Evolutionary conservation across 208 protist species (phyloP).

Genomic region (Kentomonas sorsogonicus): DNA sequence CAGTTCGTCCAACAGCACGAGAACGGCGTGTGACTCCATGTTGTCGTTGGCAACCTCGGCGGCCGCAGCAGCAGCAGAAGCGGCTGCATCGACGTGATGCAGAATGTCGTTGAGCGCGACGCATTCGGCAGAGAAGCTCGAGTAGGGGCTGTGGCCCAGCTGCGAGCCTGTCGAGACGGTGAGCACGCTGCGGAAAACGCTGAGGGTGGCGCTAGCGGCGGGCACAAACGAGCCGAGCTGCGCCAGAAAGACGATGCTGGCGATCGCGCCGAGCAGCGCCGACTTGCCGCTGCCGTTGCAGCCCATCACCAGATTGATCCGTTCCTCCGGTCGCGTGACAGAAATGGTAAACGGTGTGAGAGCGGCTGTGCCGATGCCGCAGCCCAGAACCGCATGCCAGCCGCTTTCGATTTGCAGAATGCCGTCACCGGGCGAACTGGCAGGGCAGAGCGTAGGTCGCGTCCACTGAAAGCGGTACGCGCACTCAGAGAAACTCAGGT

Average conservation of each 20-base stretch:
- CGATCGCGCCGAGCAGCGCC: constrained; percentile 89
- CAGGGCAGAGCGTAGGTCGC: constrained; percentile 25
- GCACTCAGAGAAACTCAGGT: constrained; percentile 57
- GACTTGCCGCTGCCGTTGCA: constrained; percentile 91
- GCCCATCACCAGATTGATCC: constrained; percentile 74
- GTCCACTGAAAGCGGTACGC: constrained; percentile 66
- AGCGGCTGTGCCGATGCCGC: constrained; percentile 23
- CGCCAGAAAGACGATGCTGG: constrained; percentile 87
- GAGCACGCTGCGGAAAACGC: constrained; percentile 52
- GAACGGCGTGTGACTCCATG: constrained; percentile 9
- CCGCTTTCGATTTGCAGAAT: constrained; percentile 53
- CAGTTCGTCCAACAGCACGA: constrained; percentile 93
- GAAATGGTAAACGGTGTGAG: constrained; percentile 51
- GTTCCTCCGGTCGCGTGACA: constrained; percentile 22
- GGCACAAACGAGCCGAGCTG: constrained; percentile 94
- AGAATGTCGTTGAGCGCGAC: constrained; percentile 59
- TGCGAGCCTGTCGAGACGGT: constrained; percentile 11
- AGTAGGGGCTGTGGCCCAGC: constrained; percentile 9
- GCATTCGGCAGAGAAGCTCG: constrained; percentile 73
- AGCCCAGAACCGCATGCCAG: constrained; percentile 66
- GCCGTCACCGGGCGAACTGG: constrained; percentile 15
- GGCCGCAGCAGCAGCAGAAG: not conserved
- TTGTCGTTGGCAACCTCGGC: not conserved
- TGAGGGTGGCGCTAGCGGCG: constrained; percentile 39
- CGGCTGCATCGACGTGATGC: constrained; percentile 28